phyloP scores from a whole-genome alignment of 148 eudicot species.

The Vaccinium macrocarpon region DNA sequence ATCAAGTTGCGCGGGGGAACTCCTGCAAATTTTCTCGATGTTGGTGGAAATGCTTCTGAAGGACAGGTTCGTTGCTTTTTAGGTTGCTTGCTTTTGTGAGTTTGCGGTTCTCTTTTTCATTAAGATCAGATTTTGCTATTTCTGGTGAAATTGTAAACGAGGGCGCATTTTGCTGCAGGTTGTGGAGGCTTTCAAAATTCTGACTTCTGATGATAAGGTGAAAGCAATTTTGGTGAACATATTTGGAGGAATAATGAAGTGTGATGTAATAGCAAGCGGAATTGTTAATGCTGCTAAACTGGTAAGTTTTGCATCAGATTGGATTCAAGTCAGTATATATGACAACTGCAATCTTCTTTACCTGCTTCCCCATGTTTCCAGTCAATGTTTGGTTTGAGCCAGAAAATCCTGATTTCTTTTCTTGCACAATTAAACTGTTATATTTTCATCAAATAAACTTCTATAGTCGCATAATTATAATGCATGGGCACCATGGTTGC shows the following conservation, averaged over 20 bases:
- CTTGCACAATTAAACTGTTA: neutral
- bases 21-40: slow-evolving; percentile 97
- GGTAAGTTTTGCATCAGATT: slow-evolving; percentile 34
- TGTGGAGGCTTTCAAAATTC: slow-evolving; percentile 90
- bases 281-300: slow-evolving; percentile 96
- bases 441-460: neutral
- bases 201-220: slow-evolving; percentile 96
- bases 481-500: too few species aligned
- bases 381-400: neutral
- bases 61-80: slow-evolving; percentile 48
- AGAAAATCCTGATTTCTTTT: neutral
- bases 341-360: neutral
- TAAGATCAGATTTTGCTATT: neutral
- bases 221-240: slow-evolving; percentile 96
- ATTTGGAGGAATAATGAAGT: slow-evolving; percentile 98
- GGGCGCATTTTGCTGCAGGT: slow-evolving; percentile 25
- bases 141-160: neutral
- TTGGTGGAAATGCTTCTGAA: slow-evolving; percentile 98
- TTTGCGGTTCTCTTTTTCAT: neutral
- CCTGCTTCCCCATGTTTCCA: neutral
- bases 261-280: slow-evolving; percentile 96
- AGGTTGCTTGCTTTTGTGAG: neutral
- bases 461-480: too few species aligned
- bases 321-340: neutral
- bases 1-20: slow-evolving; percentile 96